These are phyloP conservation scores for Aurifilum marmelostoma DNA, from an alignment of 2,329 filamentous ascomycete species.

Conservation along the genomic window DNA sequence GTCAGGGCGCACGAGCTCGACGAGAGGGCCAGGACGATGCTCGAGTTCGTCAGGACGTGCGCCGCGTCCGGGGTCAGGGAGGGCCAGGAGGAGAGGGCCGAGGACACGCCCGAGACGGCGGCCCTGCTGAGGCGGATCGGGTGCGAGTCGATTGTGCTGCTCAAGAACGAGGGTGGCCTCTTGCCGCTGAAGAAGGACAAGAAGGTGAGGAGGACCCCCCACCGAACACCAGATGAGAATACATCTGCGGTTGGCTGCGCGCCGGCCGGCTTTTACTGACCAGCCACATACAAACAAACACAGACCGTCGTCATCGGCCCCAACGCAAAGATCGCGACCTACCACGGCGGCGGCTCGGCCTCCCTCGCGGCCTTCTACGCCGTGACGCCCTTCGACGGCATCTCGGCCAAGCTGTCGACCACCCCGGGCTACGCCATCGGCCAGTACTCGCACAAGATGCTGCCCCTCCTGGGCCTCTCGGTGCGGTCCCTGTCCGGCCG, in stretches of 20 bases:
- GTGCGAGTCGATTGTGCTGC: conserved; percentile 70
- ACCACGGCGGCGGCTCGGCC: conserved; percentile 69
- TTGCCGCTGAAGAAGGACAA: conserved; percentile 67
- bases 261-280: too few species aligned
- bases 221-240: conserved; percentile 35
- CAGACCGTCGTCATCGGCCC: conserved; percentile 60
- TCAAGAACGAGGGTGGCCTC: conserved; percentile 70
- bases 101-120: conserved; percentile 64
- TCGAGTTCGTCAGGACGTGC: conserved; percentile 63
- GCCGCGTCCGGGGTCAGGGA: conserved; percentile 58
- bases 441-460: conserved; percentile 66
- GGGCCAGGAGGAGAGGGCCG: conserved; percentile 54
- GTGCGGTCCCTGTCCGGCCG: conserved; percentile 57
- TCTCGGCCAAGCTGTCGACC: conserved; percentile 55
- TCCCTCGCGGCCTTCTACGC: conserved; percentile 65
- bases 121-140: conserved; percentile 67
- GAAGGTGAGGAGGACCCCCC: too few species aligned
- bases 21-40: conserved; percentile 58
- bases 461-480: conserved; percentile 60
- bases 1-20: conserved; percentile 58
- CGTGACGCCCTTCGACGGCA: conserved; percentile 73
- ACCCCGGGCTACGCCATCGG: conserved; percentile 59
- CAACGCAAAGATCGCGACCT: conserved; percentile 59
- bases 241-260: neutral
- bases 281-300: neutral